These are phyloP conservation scores for Candida nanaspora DNA, from an alignment of 805 yeast species.

Conservation along the genomic window DNA sequence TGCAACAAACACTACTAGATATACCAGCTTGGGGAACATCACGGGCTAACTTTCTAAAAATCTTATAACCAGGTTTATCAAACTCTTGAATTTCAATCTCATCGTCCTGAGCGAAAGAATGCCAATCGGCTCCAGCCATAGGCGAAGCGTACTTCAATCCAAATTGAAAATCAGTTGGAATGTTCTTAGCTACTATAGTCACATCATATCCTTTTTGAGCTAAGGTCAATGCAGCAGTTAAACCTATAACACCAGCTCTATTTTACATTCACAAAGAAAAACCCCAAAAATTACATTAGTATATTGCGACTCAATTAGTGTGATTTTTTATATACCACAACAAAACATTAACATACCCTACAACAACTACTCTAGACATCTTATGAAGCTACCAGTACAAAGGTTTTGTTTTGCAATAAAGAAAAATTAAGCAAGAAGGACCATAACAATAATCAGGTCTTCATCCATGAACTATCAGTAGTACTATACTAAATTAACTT, in stretches of 20 bases:
- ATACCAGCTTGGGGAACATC: constrained; percentile 46
- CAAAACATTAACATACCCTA: constrained; percentile 1
- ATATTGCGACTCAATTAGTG: too few relatives aligned
- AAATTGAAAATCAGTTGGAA: constrained; percentile 51
- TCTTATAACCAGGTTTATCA: constrained; percentile 43
- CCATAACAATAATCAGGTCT: too few relatives aligned
- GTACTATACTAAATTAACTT: too few relatives aligned
- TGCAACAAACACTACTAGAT: constrained; percentile 14
- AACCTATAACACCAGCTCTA: constrained; percentile 50
- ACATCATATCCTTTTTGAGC: constrained; percentile 33
- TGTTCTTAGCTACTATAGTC: constrained; percentile 33
- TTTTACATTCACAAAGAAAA: too few relatives aligned
- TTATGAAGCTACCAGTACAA: too few relatives aligned
- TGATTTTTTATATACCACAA: too few relatives aligned
- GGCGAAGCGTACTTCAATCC: constrained; percentile 50
- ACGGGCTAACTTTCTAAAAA: constrained; percentile 37
- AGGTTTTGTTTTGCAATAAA: too few relatives aligned
- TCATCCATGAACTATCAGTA: too few relatives aligned
- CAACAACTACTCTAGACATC: not conserved
- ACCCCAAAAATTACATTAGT: too few relatives aligned
- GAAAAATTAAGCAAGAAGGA: too few relatives aligned
- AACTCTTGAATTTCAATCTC: constrained; percentile 22
- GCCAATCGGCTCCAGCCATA: constrained; percentile 71
- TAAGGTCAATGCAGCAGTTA: constrained; percentile 41
- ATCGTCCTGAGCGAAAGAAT: constrained; percentile 46